A percentile compares a stretch with the other conserved stretches of the same genome.
Conservation (phyloP, 225 moss, liverwort and hornwort genomes). For the Pseudisothecium myosuroides region DNA sequence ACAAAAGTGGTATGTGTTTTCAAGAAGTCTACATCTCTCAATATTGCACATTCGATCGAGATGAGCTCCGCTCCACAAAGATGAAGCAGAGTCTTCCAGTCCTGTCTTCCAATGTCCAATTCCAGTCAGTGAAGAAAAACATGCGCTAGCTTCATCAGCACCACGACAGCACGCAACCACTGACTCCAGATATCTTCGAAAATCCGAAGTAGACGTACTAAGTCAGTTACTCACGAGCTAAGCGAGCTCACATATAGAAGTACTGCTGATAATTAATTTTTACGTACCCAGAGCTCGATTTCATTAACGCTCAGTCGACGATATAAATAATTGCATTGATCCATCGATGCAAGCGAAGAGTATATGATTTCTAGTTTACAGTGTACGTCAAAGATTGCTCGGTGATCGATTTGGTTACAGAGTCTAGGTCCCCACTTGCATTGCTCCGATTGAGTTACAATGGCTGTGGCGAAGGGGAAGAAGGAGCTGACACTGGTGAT, state of each 20-base stretch:
- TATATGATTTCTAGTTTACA: neutral
- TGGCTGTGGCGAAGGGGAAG: neutral
- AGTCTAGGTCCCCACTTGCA: neutral
- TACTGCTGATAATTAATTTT: neutral
- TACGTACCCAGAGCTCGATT: neutral
- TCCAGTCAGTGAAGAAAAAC: no score
- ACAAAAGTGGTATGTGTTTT: neutral
- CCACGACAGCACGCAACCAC: no score
- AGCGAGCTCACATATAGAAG: neutral
- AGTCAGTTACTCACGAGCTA: neutral
- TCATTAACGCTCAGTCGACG: neutral
- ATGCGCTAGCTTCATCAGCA: neutral
- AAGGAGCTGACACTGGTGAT: neutral
- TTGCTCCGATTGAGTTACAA: neutral
- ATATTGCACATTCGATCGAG: neutral
- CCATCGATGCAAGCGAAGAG: neutral
- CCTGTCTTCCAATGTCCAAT: neutral
- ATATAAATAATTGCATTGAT: neutral
- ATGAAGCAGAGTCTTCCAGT: neutral
- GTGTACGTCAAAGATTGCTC: no score
- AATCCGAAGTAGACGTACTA: neutral
- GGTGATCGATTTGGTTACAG: neutral
- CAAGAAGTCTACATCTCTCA: neutral
- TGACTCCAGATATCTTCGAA: no score
- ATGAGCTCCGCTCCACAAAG: neutral